Evolutionary conservation across 129 eudicot genomes (phyloP), one percentile per base, ranked within the genome.

Genomic region (Smallanthus sonchifolius): DNA sequence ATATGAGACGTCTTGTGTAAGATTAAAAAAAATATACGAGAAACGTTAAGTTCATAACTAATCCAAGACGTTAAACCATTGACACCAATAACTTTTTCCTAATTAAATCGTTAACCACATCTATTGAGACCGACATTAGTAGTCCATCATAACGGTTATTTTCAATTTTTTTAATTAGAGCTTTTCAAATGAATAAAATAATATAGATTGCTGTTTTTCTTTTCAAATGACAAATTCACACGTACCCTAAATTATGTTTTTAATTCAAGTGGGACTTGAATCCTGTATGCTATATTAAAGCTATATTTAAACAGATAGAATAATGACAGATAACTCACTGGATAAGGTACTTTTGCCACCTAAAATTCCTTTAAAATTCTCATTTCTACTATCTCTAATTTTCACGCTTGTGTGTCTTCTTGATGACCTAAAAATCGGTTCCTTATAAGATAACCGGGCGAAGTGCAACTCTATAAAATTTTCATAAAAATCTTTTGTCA

Each of bases 21-120:
- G 64, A 59, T 59, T 77, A 45, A 69, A 42, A 43, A 36, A 68
- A 6, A 76, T 64, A 74, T 43, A 57, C 4, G 5, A 75, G 55
- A 37, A 35, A 32, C 17, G 38, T 39, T 77, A 37, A 64, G 35
- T 70, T 70, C 36, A 17, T 38, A 40, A 64, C 72, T 43, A 35
- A 43, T 57, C 20, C 44, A 44, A 44, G 62, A 70, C 24, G 43
- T 38, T 51, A 36, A 59, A 67, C 38, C 40, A 28, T 35, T 67
- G 68, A 36, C 57, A 28, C 39, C 10, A 24, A 24, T 24, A 48
- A 32, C 42, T 49, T 34, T 43, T 77, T 37, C 24, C 81, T 60
- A 36, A 59, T 59, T 36, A 47, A 34, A 61, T 32, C 34, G 14
- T 15, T 59, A 19, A 59, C 30, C 30, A 47, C 60, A 43, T 30